These are phyloP conservation scores for Zymoseptoria crescenta DNA, from an alignment of 2,329 filamentous ascomycete species.

Conservation along the genomic window DNA sequence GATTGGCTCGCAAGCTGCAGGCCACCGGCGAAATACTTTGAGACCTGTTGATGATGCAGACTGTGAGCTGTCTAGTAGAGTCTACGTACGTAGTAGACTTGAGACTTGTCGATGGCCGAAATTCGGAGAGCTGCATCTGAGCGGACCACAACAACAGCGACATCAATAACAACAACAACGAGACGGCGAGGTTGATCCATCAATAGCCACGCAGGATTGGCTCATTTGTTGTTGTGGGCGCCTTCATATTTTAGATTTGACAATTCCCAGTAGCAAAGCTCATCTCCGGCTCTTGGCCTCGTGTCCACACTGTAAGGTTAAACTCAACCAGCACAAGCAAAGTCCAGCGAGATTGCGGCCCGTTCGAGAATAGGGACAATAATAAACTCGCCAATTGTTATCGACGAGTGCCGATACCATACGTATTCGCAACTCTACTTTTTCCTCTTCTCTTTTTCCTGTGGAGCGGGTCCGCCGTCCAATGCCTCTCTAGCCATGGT, in stretches of 20 bases:
- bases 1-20: neutral
- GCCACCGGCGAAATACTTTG: neutral
- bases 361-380: neutral
- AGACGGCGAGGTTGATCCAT: neutral
- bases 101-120: neutral
- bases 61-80: neutral
- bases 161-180: neutral
- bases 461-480: neutral
- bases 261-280: neutral
- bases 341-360: neutral
- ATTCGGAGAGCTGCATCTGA: neutral
- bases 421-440: neutral
- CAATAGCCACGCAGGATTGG: neutral
- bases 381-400: neutral
- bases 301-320: neutral
- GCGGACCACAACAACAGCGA: neutral
- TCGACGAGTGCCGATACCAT: neutral
- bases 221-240: neutral
- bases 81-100: neutral
- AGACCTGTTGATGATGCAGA: neutral
- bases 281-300: neutral
- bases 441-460: neutral
- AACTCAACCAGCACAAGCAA: neutral
- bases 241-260: neutral
- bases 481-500: neutral